These are phyloP conservation scores for Calonectria leucothoes DNA, from an alignment of 2,329 filamentous ascomycete species.

Conservation along the genomic window DNA sequence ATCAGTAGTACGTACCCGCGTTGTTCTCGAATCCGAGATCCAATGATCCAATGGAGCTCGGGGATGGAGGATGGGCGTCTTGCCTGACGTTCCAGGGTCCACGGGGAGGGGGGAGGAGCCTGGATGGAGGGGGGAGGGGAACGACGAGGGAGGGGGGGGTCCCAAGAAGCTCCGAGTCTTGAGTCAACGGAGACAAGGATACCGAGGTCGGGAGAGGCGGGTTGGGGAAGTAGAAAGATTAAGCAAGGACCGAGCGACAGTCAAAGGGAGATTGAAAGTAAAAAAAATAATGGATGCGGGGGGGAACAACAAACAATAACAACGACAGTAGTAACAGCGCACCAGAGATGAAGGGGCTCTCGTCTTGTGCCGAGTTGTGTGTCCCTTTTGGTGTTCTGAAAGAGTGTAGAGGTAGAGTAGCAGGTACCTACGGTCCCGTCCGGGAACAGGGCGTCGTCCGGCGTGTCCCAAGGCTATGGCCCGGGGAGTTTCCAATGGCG, in stretches of 20 bases:
- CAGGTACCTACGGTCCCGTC: not conserved
- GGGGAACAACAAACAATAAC: not conserved
- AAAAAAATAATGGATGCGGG: not conserved
- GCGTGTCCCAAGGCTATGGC: conserved; percentile 15
- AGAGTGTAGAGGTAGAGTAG: conserved; percentile 7
- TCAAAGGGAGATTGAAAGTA: not conserved
- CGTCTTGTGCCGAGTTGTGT: not conserved
- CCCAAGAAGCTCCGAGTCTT: conserved; percentile 17
- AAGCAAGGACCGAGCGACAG: not conserved
- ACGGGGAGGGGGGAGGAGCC: conserved; percentile 11
- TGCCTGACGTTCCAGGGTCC: conserved; percentile 27
- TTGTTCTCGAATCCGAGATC: conserved; percentile 27
- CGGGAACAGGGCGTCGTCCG: conserved; percentile 1
- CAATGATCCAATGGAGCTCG: conserved; percentile 23
- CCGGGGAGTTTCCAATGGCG: conserved; percentile 19
- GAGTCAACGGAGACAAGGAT: conserved; percentile 19
- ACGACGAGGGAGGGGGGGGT: conserved; percentile 7
- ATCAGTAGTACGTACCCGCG: conserved; percentile 19
- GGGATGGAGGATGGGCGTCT: conserved; percentile 21
- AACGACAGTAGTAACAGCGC: not conserved
- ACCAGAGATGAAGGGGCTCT: conserved; percentile 11
- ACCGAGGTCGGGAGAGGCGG: conserved; percentile 20
- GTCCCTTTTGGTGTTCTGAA: not conserved
- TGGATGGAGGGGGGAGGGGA: conserved; percentile 12
- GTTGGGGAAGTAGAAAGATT: not conserved